Evolutionary conservation across 2,329 filamentous ascomycete genomes (phyloP), one percentile per base, ranked within the genome.

Genomic region (Claviceps paspali): DNA sequence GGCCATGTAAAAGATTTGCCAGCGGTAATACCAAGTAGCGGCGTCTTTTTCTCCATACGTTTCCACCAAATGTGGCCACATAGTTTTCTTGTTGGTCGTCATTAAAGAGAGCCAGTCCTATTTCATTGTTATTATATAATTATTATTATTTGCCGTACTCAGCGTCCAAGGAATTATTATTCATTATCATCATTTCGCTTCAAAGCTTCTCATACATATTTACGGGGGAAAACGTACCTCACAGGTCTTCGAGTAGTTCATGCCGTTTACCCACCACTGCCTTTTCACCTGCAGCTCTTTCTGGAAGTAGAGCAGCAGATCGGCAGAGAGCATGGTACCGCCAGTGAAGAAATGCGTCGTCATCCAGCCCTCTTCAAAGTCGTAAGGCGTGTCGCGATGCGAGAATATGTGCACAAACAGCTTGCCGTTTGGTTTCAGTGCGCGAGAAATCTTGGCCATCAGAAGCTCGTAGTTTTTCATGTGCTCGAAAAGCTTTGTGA

Each of bases 381-480:
- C 76, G 49, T 82, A 82, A 0, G 78, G 76, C 11, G 72, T 77
- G 9, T 63, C 66, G 46, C 64, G 67, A 54, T 82, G 76, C 26
- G 64, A 64, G 49, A 82, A 82, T 37, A 79, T 71, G 47, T 82
- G 78, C 39, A 81, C 71, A 48, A 82, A 81, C 11, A 81, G 60
- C 56, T 80, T 79, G 4, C 78, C 79, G 1, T 64, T 63, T 0
- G 73, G 68, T 45, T 70, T 76, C 38, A 82, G 59, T 3, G 75
- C 65, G 22, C 65, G 61, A 3, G 64, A 51, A 12, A 82, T 58
- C 53, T 82, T 82, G 30, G 67, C 65, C 59, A 82, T 70, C 18
- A 82, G 65, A 10, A 73, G 59, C 43, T 77, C 68, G 54, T 82
- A 82, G 54, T 82, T 82, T 53, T 82, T 82, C 77, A 82, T 82